Base-by-base conservation (phyloP, 805 yeast species). In the Candida bentonensis region DNA sequence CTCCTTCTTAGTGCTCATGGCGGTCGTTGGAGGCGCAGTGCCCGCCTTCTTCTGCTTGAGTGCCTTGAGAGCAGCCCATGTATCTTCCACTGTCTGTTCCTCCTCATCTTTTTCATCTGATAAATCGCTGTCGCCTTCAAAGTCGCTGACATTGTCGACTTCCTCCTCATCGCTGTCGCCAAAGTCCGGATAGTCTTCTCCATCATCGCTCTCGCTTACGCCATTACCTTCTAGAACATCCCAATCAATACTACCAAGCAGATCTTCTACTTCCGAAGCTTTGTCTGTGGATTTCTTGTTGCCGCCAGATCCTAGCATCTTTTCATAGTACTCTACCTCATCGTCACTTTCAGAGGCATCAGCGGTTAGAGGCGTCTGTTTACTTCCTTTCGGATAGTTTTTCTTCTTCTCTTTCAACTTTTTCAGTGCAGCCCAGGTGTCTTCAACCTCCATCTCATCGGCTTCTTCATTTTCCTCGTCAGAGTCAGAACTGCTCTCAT, bases 251-350 rank as follows among this genome's bases (percentile, higher is more conserved):
- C 88, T 95, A 44, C 84, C 95, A 3, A 87, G 64, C 21, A 87
- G 57, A n/a, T 87, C 94, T 40, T 83, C 95, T 41, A 87, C 67
- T 1, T 79, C 73, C 60, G 86, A 95, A 55, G 81, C 82, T 15
- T 77, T 86, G 33, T 71, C 78, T 2, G 56, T 25, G 11, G 11
- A 56, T 49, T 72, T 73, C 30, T 69, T 62, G 41, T 79, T 64
- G 11, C 67, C 67, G 49, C 76, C 76, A 52, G 83, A 59, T 1
- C 94, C 94, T 9, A 88, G 66, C 54, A 82, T 79, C 49, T 80
- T 81, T 3, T 95, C 88, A 59, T 86, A 88, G 55, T 79, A 85
- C 39, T 72, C 76, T 63, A 83, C 78, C 44, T 88, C 95, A 46
- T 25, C 27, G 27, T 25, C 27, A 13, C 27, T 25, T 9, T 25